Evolutionary conservation across 257 asterid species (phyloP).

Genomic region (Thymus mandschuricus): DNA sequence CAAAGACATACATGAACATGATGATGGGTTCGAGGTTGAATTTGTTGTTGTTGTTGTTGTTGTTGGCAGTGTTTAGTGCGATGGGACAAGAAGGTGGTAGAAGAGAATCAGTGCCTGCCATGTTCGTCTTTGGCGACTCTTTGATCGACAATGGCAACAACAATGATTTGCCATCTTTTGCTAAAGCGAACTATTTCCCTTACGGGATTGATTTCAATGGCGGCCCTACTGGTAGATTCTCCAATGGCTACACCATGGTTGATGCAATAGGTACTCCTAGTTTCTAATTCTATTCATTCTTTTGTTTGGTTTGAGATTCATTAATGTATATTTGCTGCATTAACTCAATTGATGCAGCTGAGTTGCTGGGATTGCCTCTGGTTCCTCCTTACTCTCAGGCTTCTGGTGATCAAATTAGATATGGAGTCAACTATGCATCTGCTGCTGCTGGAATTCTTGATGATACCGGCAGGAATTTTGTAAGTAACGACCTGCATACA

Average conservation of each 20-base stretch:
- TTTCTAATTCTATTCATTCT: too few relatives aligned
- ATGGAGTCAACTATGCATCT: slow-evolving; percentile 88
- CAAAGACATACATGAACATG: not conserved
- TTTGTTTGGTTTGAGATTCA: too few relatives aligned
- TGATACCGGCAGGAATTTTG: slow-evolving; percentile 78
- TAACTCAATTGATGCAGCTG: slow-evolving; percentile 48
- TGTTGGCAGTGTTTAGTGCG: slow-evolving; percentile 4
- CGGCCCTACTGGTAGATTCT: slow-evolving; percentile 93
- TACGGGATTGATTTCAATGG: slow-evolving; percentile 91
- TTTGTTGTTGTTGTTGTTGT: slow-evolving; percentile 31
- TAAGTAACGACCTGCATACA: slow-evolving; percentile 34
- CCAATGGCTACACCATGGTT: slow-evolving; percentile 95
- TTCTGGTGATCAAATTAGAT: slow-evolving; percentile 57
- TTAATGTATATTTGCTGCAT: not conserved
- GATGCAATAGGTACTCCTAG: slow-evolving; percentile 58
- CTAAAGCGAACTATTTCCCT: slow-evolving; percentile 92
- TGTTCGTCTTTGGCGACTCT: slow-evolving; percentile 93
- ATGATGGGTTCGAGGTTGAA: slow-evolving; percentile 25
- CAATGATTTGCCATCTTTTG: slow-evolving; percentile 76
- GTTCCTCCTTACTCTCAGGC: slow-evolving; percentile 66
- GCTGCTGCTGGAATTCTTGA: slow-evolving; percentile 99
- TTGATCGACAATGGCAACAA: slow-evolving; percentile 94
- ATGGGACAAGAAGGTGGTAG: slow-evolving; percentile 39
- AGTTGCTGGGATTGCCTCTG: slow-evolving; percentile 75
- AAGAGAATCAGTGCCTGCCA: slow-evolving; percentile 63